Conservation (phyloP, 2,329 filamentous ascomycete genomes). For the Emergomyces pasteurianus region DNA sequence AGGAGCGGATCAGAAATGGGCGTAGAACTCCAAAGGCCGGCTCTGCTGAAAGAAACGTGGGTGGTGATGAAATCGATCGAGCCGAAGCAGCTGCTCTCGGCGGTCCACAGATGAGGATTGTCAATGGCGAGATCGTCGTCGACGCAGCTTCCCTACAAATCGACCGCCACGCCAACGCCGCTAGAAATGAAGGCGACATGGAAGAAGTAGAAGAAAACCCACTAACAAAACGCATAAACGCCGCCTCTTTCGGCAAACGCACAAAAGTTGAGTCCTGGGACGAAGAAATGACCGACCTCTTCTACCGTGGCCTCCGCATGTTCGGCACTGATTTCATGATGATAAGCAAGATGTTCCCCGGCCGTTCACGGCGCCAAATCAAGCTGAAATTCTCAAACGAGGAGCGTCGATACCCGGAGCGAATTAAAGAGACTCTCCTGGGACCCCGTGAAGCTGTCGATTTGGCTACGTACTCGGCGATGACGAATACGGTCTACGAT, state of each 20-base stretch:
- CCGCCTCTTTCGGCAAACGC: conserved; percentile 36
- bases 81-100: conserved; percentile 18
- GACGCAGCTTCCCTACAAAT: conserved; percentile 42
- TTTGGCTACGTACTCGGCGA: conserved; percentile 32
- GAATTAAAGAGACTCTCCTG: conserved; percentile 41
- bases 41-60: conserved; percentile 9
- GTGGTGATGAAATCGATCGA: conserved; percentile 19
- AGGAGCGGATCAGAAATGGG: conserved; percentile 16
- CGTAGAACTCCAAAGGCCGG: not conserved
- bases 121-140: conserved; percentile 47
- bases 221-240: conserved; percentile 36
- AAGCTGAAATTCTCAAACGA: conserved; percentile 54
- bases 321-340: conserved; percentile 56
- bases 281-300: conserved; percentile 46
- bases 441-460: conserved; percentile 34
- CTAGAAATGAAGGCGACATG: conserved; percentile 34
- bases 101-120: conserved; percentile 40
- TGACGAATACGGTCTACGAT: conserved; percentile 35
- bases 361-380: conserved; percentile 47
- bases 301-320: conserved; percentile 50
- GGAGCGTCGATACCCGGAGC: conserved; percentile 42
- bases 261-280: conserved; percentile 46
- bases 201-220: conserved; percentile 36
- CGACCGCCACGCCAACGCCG: conserved; percentile 44
- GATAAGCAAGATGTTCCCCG: conserved; percentile 51